These are phyloP conservation scores for Kitagawia praeruptora DNA, from an alignment of 129 eudicot genomes.

Conservation along the genomic window DNA sequence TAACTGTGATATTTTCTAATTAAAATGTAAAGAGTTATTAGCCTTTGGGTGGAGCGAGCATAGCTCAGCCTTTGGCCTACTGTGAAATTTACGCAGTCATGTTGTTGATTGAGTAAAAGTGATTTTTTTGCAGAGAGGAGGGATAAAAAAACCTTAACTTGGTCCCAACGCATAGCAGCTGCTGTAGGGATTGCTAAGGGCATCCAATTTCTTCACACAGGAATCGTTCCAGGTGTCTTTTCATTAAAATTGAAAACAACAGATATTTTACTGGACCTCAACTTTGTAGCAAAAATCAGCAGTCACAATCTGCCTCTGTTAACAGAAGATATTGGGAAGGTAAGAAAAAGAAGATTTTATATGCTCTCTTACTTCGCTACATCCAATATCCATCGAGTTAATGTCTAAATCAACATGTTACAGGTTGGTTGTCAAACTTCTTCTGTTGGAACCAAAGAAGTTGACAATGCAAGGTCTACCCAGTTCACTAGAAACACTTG, in stretches of 20 bases:
- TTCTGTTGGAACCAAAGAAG: constrained; percentile 39
- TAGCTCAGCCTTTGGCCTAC: neutral
- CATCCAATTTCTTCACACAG: constrained; percentile 74
- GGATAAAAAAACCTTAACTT: constrained; percentile 34
- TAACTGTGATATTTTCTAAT: neutral
- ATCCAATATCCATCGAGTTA: neutral
- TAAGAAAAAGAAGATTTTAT: constrained; percentile 12
- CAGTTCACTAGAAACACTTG: neutral
- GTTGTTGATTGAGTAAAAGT: neutral
- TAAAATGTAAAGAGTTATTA: neutral
- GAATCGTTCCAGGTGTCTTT: constrained; percentile 56
- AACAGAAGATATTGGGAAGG: constrained; percentile 44
- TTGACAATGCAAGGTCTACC: constrained; percentile 36
- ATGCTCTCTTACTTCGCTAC: neutral
- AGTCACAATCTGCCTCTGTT: constrained; percentile 69
- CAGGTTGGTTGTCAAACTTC: constrained; percentile 39
- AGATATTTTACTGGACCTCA: constrained; percentile 71
- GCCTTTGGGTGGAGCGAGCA: neutral
- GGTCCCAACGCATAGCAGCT: constrained; percentile 73
- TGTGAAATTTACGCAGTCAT: neutral
- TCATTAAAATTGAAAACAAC: constrained; percentile 62
- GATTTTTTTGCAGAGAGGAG: constrained; percentile 28
- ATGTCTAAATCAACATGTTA: constrained; percentile 5
- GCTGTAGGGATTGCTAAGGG: constrained; percentile 85
- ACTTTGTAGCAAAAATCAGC: constrained; percentile 62